These are phyloP conservation scores for Colletotrichum chrysophilum DNA, from an alignment of 2,329 filamentous ascomycete species.

Conservation along the genomic window DNA sequence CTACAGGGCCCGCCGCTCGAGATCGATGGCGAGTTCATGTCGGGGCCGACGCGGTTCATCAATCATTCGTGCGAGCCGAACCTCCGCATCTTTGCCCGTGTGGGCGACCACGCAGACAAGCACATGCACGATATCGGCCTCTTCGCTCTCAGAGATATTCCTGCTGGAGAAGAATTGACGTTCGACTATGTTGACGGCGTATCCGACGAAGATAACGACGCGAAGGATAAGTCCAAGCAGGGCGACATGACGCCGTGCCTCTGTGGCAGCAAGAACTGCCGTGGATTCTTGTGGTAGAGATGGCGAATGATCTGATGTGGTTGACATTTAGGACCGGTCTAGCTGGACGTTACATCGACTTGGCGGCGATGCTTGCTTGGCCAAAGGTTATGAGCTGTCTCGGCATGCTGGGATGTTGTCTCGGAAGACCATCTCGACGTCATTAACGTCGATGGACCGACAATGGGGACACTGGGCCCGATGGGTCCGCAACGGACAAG, in stretches of 20 bases:
- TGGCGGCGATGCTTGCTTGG: background rate
- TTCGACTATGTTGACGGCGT: constrained; percentile 80
- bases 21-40: constrained; percentile 76
- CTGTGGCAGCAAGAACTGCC: constrained; percentile 70
- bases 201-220: constrained; percentile 53
- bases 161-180: constrained; percentile 71
- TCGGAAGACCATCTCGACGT: background rate
- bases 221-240: constrained; percentile 50
- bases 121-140: constrained; percentile 78
- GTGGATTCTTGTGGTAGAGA: constrained; percentile 70
- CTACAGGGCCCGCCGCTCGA: constrained; percentile 63
- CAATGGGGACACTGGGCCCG: background rate
- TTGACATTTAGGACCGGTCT: background rate
- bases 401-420: background rate
- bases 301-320: background rate
- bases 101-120: constrained; percentile 77
- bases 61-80: constrained; percentile 86
- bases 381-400: background rate
- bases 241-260: constrained; percentile 63
- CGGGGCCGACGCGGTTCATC: constrained; percentile 80
- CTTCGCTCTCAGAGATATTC: constrained; percentile 73
- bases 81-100: constrained; percentile 78
- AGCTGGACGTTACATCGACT: background rate
- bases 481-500: background rate
- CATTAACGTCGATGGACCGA: background rate